Base-by-base conservation (phyloP, 805 yeast genomes). In the Starmerella khaoyaiensis region DNA sequence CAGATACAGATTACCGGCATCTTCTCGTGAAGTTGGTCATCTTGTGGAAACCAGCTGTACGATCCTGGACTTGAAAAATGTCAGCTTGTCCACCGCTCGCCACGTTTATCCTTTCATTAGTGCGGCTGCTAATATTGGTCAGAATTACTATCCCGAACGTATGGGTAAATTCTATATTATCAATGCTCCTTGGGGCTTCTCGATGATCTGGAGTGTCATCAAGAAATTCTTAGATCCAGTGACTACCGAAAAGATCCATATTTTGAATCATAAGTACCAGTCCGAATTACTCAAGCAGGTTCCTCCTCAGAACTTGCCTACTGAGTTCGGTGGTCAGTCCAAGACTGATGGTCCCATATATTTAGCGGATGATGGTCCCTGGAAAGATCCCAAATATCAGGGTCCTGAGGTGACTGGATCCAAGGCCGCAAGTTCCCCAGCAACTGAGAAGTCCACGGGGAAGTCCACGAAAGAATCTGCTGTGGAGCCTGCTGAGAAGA, bases 341-440 rank as follows among this genome's bases (percentile, higher is more conserved):
- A 70, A 62, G 48, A 76, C 75, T 29, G 68, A 70, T 8, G 94
- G 93, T 19, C 48, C 42, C 20, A 70, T 90, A 48, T 80, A 76
- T 60, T 65, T 90, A 54, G 74, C 90, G 27, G 97, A 90, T 58
- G 66, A 78, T 48, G 98, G 98, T 49, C 98, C 98, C 47, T 90
- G 98, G 98, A 80, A 95, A 70, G 90, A 87, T 45, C 65, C 76
- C 22, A 52, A 79, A 61, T 87, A 54, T 61, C 77, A 84, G 57
- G 97, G 96, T 11, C 93, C 94, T 41, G 97, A 86, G 64, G 95
- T 95, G n/a, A n/a, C n/a, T n/a, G n/a, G n/a, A n/a, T n/a, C n/a
- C n/a, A n/a, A n/a, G n/a, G n/a, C n/a, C n/a, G n/a, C n/a, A n/a
- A n/a, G n/a, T n/a, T n/a, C n/a, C n/a, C n/a, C n/a, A n/a, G n/a